A percentile compares a stretch with the other conserved stretches of the same genome.
Conservation (phyloP, 176 grass and related monocot genomes). For the Oryza meyeriana region DNA sequence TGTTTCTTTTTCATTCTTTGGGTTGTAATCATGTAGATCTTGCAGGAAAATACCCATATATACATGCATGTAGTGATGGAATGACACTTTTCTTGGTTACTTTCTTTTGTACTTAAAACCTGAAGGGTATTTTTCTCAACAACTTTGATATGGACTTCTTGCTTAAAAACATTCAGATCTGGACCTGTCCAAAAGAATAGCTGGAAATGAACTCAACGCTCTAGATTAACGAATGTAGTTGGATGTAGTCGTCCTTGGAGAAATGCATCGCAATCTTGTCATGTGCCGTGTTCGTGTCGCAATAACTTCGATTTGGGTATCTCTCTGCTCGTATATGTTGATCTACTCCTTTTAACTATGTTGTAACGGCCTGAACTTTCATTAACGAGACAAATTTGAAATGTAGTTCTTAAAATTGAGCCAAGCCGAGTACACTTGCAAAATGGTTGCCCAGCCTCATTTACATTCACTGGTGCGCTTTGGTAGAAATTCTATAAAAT, state of each 20-base stretch:
- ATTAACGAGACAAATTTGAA: neutral
- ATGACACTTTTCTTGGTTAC: neutral
- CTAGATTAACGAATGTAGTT: neutral
- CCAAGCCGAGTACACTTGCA: neutral
- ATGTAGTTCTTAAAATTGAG: neutral
- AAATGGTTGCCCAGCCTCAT: neutral
- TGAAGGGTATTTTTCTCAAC: neutral
- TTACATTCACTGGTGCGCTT: too few relatives aligned
- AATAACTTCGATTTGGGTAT: neutral
- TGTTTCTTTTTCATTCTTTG: neutral
- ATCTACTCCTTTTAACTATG: neutral
- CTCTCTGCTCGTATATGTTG: neutral
- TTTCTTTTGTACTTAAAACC: neutral
- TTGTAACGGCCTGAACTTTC: neutral
- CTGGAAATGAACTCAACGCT: neutral
- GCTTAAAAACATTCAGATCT: neutral
- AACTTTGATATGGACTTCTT: neutral
- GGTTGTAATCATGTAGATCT: neutral
- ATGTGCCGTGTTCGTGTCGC: neutral
- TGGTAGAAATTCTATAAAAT: too few relatives aligned
- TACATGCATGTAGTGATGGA: neutral
- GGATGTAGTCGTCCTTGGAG: conserved; percentile 4
- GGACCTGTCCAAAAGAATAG: neutral
- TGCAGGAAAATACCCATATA: neutral
- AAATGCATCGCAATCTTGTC: neutral